phyloP scores from a whole-genome alignment of 305 asterid genomes.

The Solanum aculeatissimum region DNA sequence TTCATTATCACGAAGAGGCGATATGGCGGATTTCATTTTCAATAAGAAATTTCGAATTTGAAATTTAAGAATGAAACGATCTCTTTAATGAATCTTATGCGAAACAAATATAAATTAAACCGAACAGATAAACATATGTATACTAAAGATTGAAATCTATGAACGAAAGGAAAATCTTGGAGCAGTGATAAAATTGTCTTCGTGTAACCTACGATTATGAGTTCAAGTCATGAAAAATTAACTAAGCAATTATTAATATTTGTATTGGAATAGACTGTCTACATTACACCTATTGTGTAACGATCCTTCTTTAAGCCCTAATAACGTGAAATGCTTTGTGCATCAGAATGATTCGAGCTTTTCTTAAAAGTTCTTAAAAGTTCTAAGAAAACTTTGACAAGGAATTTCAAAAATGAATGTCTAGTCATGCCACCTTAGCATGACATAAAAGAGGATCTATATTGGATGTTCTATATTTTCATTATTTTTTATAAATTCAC shows the following conservation, averaged over 20 bases:
- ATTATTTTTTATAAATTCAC: neutral
- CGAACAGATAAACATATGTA: no score
- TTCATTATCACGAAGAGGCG: neutral
- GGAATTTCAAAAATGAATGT: neutral
- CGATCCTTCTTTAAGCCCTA: no score
- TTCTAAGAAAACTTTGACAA: neutral
- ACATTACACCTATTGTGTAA: neutral
- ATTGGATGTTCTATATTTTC: neutral
- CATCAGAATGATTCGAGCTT: neutral
- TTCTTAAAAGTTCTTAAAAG: neutral
- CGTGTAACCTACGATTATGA: neutral
- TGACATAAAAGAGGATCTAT: neutral
- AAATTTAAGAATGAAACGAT: no score
- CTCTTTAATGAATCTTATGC: no score
- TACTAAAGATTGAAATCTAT: no score
- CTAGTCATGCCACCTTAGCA: neutral
- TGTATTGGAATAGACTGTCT: neutral
- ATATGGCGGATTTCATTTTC: no score
- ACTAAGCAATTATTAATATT: no score
- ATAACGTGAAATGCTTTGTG: neutral
- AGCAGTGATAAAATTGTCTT: neutral
- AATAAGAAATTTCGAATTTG: fast-evolving
- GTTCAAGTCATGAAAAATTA: neutral
- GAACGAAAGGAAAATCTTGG: neutral
- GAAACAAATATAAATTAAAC: no score